phyloP scores from a whole-genome alignment of 116 monocot species.

The Thalassia testudinum region DNA sequence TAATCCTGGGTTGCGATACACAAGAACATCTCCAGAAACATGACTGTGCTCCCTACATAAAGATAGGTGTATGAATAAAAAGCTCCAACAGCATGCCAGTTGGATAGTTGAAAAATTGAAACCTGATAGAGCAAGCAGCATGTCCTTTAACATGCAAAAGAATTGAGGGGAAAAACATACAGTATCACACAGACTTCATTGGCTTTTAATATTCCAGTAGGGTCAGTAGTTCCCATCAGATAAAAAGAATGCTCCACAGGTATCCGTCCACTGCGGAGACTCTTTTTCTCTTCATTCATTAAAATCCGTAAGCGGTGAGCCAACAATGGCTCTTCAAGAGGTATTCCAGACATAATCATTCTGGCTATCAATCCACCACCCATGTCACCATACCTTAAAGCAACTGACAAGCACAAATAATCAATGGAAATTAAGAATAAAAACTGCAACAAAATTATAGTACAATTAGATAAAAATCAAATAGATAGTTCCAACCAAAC shows the following conservation, averaged over 20 bases:
- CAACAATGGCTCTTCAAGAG: slow-evolving; percentile 49
- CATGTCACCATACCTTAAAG: slow-evolving; percentile 33
- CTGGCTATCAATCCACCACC: slow-evolving; percentile 28
- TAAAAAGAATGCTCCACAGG: slow-evolving; percentile 48
- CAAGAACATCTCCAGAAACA: slow-evolving; percentile 60
- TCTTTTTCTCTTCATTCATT: slow-evolving; percentile 32
- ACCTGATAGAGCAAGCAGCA: neutral
- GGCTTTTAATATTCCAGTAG: slow-evolving; percentile 27
- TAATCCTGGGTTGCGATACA: slow-evolving; percentile 60
- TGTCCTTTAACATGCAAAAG: too few relatives aligned
- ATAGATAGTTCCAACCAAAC: too few relatives aligned
- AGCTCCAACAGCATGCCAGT: neutral
- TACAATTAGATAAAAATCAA: too few relatives aligned
- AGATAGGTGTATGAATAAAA: neutral
- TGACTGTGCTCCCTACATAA: slow-evolving; percentile 49
- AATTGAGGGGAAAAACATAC: slow-evolving; percentile 19
- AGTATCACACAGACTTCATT: slow-evolving; percentile 79
- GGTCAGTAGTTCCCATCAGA: slow-evolving; percentile 76
- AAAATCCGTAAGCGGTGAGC: slow-evolving; percentile 16
- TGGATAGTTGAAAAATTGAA: too few relatives aligned
- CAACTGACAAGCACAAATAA: slow-evolving; percentile 24
- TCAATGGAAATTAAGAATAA: neutral
- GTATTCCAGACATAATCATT: slow-evolving; percentile 58
- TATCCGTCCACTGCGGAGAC: slow-evolving; percentile 27
- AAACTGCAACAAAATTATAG: neutral